phyloP scores from a whole-genome alignment of 495 filamentous ascomycete species.

The Opeltia flavorubescens region DNA sequence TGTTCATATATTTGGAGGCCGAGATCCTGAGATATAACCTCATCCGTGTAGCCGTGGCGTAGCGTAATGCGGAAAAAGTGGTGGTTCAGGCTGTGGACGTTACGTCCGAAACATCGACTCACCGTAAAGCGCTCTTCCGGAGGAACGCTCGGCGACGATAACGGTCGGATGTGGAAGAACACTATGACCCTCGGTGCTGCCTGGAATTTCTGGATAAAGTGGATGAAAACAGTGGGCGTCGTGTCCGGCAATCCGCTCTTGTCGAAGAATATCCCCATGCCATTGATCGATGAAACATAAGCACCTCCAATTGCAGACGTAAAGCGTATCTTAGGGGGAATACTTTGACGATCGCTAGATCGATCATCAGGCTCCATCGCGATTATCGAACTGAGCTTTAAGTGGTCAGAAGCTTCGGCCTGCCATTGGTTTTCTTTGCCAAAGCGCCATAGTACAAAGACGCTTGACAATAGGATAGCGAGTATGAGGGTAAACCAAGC shows the following conservation, averaged over 20 bases:
- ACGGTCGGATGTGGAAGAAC: slow-evolving; percentile 49
- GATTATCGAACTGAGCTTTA: slow-evolving; percentile 34
- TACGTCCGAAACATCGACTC: slow-evolving; percentile 19
- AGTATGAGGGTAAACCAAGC: slow-evolving; percentile 63
- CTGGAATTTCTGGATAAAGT: slow-evolving; percentile 49
- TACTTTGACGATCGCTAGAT: neutral
- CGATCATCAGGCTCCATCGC: neutral
- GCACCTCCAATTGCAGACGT: slow-evolving; percentile 30
- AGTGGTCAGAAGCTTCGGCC: slow-evolving; percentile 45
- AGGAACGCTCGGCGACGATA: slow-evolving; percentile 27
- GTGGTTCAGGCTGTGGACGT: slow-evolving; percentile 20
- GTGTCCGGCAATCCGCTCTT: slow-evolving; percentile 36
- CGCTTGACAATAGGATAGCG: slow-evolving; percentile 37
- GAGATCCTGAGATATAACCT: slow-evolving; percentile 48
- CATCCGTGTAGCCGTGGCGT: slow-evolving; percentile 57
- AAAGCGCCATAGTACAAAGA: slow-evolving; percentile 60
- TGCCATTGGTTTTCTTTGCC: slow-evolving; percentile 63
- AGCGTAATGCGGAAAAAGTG: slow-evolving; percentile 52
- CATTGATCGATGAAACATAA: slow-evolving; percentile 29
- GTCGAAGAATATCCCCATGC: slow-evolving; percentile 53
- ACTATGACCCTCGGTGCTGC: slow-evolving; percentile 41
- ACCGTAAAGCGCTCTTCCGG: slow-evolving; percentile 35
- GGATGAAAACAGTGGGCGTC: slow-evolving; percentile 45
- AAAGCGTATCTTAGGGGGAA: slow-evolving; percentile 13
- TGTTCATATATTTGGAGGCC: slow-evolving; percentile 45